Percentiles rank a stretch among this genome's conserved stretches.
Evolutionary conservation across 2,329 filamentous ascomycete genomes (phyloP).

Genomic region (Xylariaceae sp.): DNA sequence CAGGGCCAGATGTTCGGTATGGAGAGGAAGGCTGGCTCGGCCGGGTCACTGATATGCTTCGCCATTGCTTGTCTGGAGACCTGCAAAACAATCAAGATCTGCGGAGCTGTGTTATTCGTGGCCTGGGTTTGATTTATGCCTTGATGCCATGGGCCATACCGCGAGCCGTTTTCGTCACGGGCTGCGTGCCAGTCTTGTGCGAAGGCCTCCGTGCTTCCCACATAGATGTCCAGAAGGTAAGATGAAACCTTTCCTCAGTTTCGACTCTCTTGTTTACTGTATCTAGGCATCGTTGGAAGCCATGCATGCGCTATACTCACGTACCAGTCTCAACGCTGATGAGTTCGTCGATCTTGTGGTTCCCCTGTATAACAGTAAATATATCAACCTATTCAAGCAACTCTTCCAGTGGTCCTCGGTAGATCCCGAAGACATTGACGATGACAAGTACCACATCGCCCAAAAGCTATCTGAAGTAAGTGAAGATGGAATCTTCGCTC

Average conservation of each 20-base stretch:
- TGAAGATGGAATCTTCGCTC: constrained; percentile 2
- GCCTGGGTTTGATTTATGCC: constrained; percentile 71
- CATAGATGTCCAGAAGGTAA: constrained; percentile 70
- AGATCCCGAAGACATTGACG: constrained; percentile 77
- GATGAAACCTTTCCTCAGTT: constrained; percentile 9
- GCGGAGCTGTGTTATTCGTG: constrained; percentile 68
- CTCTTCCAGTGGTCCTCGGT: constrained; percentile 78
- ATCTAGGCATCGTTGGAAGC: constrained; percentile 73
- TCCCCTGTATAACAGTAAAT: constrained; percentile 71
- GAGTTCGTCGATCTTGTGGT: constrained; percentile 76
- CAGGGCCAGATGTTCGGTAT: constrained; percentile 64
- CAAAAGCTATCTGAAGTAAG: constrained; percentile 91
- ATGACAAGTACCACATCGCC: constrained; percentile 84
- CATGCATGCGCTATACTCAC: constrained; percentile 75
- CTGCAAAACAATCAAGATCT: constrained; percentile 62
- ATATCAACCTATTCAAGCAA: constrained; percentile 65
- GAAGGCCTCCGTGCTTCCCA: constrained; percentile 66
- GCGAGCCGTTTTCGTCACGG: constrained; percentile 69
- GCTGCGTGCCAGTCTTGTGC: constrained; percentile 67
- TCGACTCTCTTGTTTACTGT: too few relatives aligned
- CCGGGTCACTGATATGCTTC: constrained; percentile 70
- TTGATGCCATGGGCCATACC: constrained; percentile 85
- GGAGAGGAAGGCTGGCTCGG: constrained; percentile 84
- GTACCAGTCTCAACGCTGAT: constrained; percentile 68
- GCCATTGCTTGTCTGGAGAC: constrained; percentile 65